A percentile compares a stretch with the other conserved stretches of the same genome.
Evolutionary conservation across 345 rosid species (phyloP).

Genomic region (Bruguiera parviflora): DNA sequence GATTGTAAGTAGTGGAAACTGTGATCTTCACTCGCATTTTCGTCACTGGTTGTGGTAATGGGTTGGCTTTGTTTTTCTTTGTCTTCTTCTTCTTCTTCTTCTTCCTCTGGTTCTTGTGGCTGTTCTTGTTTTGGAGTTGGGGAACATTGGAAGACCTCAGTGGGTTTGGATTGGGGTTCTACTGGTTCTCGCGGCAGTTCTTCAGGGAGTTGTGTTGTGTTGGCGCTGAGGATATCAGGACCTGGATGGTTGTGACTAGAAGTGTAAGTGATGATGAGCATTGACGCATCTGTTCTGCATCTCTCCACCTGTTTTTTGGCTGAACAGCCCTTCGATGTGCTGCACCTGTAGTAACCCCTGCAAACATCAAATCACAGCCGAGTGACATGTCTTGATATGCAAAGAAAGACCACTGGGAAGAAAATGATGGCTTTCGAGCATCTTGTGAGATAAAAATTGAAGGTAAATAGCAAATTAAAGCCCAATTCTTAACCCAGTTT

Average conservation of each 20-base stretch:
- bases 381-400: background rate
- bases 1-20: constrained; percentile 46
- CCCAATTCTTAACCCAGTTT: too few relatives aligned
- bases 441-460: background rate
- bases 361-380: background rate
- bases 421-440: background rate
- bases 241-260: constrained; percentile 62
- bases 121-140: constrained; percentile 20
- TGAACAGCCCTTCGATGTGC: constrained; percentile 69
- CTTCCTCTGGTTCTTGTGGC: constrained; percentile 3
- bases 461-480: background rate
- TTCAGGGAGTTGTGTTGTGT: background rate
- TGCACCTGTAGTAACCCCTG: constrained; percentile 75
- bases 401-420: background rate
- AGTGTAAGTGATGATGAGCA: constrained; percentile 64
- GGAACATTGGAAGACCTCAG: constrained; percentile 3
- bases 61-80: constrained; percentile 15
- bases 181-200: constrained; percentile 1
- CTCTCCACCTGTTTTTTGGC: constrained; percentile 74
- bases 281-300: constrained; percentile 63
- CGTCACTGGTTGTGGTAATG: constrained; percentile 11
- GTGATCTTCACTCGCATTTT: constrained; percentile 28
- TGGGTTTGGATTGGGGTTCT: constrained; percentile 7
- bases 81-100: constrained; percentile 5
- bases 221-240: constrained; percentile 26